Conservation (phyloP, 768 basidiomycete species). For the Boletus rufocinnamomeus region DNA sequence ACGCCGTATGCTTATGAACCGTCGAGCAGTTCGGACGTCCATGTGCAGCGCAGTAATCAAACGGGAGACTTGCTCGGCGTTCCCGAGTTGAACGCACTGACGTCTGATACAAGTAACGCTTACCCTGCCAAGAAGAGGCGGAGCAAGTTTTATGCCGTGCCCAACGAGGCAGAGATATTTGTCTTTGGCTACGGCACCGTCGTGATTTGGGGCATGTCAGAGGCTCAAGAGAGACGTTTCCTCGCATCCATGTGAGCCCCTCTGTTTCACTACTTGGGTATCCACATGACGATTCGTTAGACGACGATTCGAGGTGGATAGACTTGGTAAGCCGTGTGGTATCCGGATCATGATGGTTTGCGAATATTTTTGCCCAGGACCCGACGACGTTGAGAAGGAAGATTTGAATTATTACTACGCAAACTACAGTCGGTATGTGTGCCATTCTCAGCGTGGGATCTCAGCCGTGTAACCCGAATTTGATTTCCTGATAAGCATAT, state of each 20-base stretch:
- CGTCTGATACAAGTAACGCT: constrained; percentile 34
- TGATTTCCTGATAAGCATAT: constrained; percentile 57
- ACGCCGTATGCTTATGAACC: constrained; percentile 86
- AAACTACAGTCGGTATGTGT: constrained; percentile 84
- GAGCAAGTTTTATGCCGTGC: constrained; percentile 66
- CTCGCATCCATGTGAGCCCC: constrained; percentile 82
- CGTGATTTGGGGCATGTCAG: constrained; percentile 98
- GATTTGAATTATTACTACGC: constrained; percentile 97
- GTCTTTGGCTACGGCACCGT: constrained; percentile 93
- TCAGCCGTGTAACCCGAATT: constrained; percentile 35
- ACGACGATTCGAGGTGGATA: constrained; percentile 93
- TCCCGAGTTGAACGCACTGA: constrained; percentile 52
- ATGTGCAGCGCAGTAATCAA: constrained; percentile 32
- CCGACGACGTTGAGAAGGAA: constrained; percentile 94
- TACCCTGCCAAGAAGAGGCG: constrained; percentile 49
- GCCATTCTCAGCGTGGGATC: constrained; percentile 8
- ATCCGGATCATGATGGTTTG: constrained; percentile 3
- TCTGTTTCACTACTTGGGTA: background rate
- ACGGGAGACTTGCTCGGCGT: constrained; percentile 80
- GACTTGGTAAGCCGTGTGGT: constrained; percentile 55
- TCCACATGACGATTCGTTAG: constrained; percentile 41
- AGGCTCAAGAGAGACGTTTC: constrained; percentile 88
- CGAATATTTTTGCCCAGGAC: constrained; percentile 45
- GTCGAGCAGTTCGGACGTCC: constrained; percentile 33
- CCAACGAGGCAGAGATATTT: constrained; percentile 84